These are phyloP conservation scores for Chaetomium cochliodes DNA, from an alignment of 495 filamentous ascomycete genomes.

Conservation along the genomic window DNA sequence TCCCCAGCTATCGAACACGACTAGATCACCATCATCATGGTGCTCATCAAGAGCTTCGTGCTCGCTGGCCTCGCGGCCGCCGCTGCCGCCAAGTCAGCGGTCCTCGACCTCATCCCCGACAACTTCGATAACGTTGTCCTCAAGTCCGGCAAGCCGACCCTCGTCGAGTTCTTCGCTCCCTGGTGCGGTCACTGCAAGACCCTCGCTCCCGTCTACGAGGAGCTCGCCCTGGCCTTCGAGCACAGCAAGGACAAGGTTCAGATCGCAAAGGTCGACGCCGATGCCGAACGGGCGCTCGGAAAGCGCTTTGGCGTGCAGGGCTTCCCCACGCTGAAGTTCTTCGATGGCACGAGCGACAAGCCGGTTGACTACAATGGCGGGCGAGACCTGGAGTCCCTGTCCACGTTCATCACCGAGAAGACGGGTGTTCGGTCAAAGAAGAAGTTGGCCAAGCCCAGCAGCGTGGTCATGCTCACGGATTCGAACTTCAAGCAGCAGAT, in stretches of 20 bases:
- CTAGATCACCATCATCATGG: conserved; percentile 40
- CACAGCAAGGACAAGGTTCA: conserved; percentile 76
- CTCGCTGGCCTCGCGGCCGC: conserved; percentile 46
- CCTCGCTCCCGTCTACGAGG: conserved; percentile 90
- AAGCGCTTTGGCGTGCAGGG: conserved; percentile 85
- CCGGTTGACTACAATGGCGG: conserved; percentile 84
- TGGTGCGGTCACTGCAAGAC: conserved; percentile 99
- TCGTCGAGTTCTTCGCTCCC: conserved; percentile 98
- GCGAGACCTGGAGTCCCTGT: conserved; percentile 82
- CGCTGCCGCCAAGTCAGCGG: conserved; percentile 58
- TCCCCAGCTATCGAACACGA: neutral
- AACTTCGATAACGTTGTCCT: conserved; percentile 92
- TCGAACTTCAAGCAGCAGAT: conserved; percentile 70
- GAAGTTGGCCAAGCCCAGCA: conserved; percentile 64
- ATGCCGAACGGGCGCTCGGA: conserved; percentile 79
- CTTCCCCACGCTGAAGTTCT: conserved; percentile 97
- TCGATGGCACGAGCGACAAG: conserved; percentile 91
- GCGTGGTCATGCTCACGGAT: conserved; percentile 79
- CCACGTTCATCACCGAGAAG: conserved; percentile 80
- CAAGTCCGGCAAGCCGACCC: conserved; percentile 87
- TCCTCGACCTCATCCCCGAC: conserved; percentile 78
- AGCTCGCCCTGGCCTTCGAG: conserved; percentile 74
- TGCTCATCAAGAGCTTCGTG: conserved; percentile 55
- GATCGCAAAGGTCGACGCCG: conserved; percentile 95
- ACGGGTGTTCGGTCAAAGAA: conserved; percentile 75